Conservation (phyloP, 805 yeast species). For the Kodamaea laetipori region DNA sequence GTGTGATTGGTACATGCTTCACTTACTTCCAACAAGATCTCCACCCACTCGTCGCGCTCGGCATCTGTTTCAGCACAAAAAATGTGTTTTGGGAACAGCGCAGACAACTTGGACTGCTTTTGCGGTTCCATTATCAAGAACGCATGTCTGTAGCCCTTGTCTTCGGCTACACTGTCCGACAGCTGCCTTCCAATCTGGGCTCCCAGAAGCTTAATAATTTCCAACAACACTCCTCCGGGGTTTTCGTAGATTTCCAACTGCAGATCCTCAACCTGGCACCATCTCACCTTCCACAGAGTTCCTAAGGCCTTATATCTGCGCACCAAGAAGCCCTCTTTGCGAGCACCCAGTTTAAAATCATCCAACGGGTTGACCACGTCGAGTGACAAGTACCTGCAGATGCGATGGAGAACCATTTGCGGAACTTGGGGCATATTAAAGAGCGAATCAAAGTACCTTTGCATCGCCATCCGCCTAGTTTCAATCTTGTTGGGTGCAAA, state of each 20-base stretch:
- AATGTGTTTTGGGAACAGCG: constrained; percentile 52
- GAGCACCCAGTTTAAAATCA: constrained; percentile 52
- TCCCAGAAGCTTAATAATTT: constrained; percentile 50
- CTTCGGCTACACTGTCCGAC: constrained; percentile 43
- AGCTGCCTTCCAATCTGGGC: constrained; percentile 60
- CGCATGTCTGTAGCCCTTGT: constrained; percentile 59
- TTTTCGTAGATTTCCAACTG: constrained; percentile 56
- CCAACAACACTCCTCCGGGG: constrained; percentile 56
- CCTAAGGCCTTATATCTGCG: constrained; percentile 68
- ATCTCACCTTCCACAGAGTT: constrained; percentile 64
- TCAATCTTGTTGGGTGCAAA: constrained; percentile 69
- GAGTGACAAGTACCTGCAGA: constrained; percentile 67
- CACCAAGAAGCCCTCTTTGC: constrained; percentile 65
- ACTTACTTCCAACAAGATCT: constrained; percentile 38
- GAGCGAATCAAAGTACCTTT: constrained; percentile 59
- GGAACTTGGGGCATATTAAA: constrained; percentile 62
- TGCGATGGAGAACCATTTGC: constrained; percentile 47
- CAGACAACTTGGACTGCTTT: constrained; percentile 33
- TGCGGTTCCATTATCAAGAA: constrained; percentile 54
- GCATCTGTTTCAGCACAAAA: constrained; percentile 78
- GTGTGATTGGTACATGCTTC: constrained; percentile 16
- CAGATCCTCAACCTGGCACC: constrained; percentile 67
- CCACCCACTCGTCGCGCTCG: constrained; percentile 77
- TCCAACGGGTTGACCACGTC: constrained; percentile 65
- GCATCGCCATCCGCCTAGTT: constrained; percentile 53